Base-by-base conservation (phyloP, 2,329 filamentous ascomycete species). In the Pseudogymnoascus sp. region DNA sequence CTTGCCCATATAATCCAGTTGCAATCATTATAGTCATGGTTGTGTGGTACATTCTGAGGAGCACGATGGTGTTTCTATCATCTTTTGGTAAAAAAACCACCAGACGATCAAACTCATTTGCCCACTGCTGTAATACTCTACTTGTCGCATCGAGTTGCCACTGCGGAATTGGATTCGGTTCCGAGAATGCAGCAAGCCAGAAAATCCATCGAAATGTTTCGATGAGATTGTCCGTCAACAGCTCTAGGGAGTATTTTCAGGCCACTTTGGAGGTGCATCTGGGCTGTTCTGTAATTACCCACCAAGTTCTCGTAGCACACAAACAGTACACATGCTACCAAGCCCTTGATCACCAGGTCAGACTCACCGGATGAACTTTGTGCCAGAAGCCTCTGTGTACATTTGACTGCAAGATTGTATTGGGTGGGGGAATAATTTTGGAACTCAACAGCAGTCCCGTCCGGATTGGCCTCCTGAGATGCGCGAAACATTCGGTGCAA, bases 251-350 rank as follows among this genome's bases (percentile, higher is more conserved):
- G 56, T 4, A 67, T 65, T 53, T 61, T 59, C 7, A 67, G 59
- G n/a, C 66, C 66, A 63, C 66, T 64, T 40, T 64, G 66, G 8
- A 67, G 50, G 62, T 67, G 66, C 59, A 67, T 62, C 3, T 66
- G 34, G 7, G 16, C 25, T 60, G 14, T 23, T 36, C 21, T 25
- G 16, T 38, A 64, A 40, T 68, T 64, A 7, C 63, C 64, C 4
- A 61, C 62, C 21, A 66, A 62, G 25, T 64, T 65, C 31, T 68
- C 67, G 42, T 65, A 67, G 61, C 66, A 68, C 10, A 66, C 63
- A 28, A 67, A 68, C 18, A 68, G 63, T n/a, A 65, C 62, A 28
- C 66, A 68, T 25, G 64, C 64, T 11, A 68, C 64, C 10, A 68
- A 64, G 18, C 36, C 60, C 7, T 38, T 36, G 34, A 46, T 11